Evolutionary conservation across 495 filamentous ascomycete genomes (phyloP), one percentile per base, ranked within the genome.

Genomic region (Astrothelium macrocarpum): DNA sequence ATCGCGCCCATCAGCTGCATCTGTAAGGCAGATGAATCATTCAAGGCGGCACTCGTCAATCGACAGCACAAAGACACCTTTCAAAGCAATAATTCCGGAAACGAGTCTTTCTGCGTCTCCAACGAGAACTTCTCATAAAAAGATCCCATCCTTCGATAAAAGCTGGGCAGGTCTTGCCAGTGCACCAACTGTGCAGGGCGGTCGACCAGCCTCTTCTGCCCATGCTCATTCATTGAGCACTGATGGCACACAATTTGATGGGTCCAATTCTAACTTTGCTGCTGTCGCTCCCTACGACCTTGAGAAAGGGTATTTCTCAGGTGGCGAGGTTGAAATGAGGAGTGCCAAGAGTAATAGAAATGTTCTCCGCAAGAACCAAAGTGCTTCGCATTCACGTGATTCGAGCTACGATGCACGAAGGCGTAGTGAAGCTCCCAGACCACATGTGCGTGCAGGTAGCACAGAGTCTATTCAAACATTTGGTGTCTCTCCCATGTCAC

Each of bases 271-370:
- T 16, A 56, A 56, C 25, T 56, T 2, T 32, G 65, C 36, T 2
- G 73, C 74, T 39, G 65, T 67, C 2, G 63, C 59, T 25, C 62
- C 71, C 23, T 64, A 60, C 9, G 91, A 94, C 34, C 75, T 93
- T 25, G 94, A 98, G 68, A 85, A 90, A 26, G 94, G 91, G 23
- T 97, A 97, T 73, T 95, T 96, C 71, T 97, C 94, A 1, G 90
- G 91, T 5, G 87, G 88, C 11, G 94, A 98, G 70, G 77, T 84
- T 9, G 90, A 96, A 63, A 56, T 56, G 49, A 26, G 49, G 25
- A 29, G 49, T 29, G 49, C 23, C 4, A 56, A 56, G 25, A 79
- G 76, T 65, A 80, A 77, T 49, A 82, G 89, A 59, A 94, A 91
- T 71, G 81, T 92, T 59, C 77, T 96, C 66, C 85, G 87, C 71